phyloP scores from a whole-genome alignment of 352 stramenopile genomes.

The Phytopythium aichiense region DNA sequence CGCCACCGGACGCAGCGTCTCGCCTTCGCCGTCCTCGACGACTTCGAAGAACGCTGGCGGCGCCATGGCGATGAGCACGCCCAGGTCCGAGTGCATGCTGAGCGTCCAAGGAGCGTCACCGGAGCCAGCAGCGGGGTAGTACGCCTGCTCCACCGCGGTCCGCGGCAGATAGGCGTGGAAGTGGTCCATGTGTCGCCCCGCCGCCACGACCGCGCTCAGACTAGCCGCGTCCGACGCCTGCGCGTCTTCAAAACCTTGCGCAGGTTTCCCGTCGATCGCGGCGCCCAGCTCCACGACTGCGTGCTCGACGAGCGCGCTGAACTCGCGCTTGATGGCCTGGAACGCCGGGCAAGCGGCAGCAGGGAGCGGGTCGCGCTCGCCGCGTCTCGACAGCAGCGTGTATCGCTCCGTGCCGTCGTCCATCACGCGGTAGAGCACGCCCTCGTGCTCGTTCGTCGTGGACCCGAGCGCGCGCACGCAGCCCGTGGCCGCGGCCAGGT shows the following conservation, averaged over 20 bases:
- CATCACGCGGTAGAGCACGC: constrained; percentile 10
- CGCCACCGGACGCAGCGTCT: constrained; percentile 1
- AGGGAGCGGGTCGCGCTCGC: constrained; percentile 9
- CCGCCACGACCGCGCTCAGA: constrained; percentile 9
- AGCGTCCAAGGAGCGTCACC: constrained; percentile 8
- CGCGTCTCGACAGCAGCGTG: constrained; percentile 11
- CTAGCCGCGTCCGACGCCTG: neutral
- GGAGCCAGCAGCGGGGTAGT: too few species aligned
- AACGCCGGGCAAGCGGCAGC: constrained; percentile 8
- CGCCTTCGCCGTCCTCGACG: neutral
- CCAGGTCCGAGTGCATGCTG: constrained; percentile 18
- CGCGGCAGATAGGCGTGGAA: constrained; percentile 19
- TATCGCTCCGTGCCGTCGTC: constrained; percentile 18
- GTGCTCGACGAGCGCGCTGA: constrained; percentile 10
- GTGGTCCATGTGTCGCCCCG: constrained; percentile 14
- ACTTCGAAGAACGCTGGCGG: constrained; percentile 15
- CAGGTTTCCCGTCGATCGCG: constrained; percentile 3
- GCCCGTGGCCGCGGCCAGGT: constrained; percentile 7
- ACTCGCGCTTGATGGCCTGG: constrained; percentile 10
- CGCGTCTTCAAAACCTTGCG: neutral
- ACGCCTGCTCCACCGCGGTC: neutral
- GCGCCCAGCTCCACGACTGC: constrained; percentile 7
- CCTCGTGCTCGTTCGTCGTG: neutral
- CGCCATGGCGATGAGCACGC: constrained; percentile 20
- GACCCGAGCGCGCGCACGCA: constrained; percentile 5